Conservation (phyloP, 768 basidiomycete species). For the Boletus edulis region DNA sequence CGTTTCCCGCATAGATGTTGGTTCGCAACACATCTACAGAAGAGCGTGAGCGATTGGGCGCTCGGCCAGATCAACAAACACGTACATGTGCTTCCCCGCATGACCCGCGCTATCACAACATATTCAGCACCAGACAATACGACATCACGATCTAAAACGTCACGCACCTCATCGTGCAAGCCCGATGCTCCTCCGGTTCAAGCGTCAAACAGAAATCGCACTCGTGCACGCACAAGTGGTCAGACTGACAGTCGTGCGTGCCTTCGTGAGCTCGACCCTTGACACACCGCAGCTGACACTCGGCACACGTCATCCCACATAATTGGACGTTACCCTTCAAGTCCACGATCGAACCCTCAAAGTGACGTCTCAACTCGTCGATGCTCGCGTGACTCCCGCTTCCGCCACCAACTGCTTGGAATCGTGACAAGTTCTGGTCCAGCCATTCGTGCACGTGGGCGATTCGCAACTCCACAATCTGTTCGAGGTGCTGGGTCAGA, state of each 20-base stretch:
- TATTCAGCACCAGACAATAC: background rate
- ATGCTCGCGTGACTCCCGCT: conserved; percentile 38
- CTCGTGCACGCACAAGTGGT: conserved; percentile 42
- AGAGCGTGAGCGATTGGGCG: background rate
- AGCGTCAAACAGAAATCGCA: conserved; percentile 40
- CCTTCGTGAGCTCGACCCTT: conserved; percentile 44
- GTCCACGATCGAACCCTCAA: conserved; percentile 43
- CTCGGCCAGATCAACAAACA: background rate
- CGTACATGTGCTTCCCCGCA: conserved; percentile 52
- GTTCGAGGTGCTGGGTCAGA: conserved; percentile 39
- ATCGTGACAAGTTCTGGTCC: conserved; percentile 44
- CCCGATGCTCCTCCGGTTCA: conserved; percentile 29
- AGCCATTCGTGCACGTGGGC: conserved; percentile 53
- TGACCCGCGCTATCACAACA: conserved; percentile 52
- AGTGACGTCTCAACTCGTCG: conserved; percentile 41
- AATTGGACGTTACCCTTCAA: conserved; percentile 45
- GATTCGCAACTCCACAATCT: conserved; percentile 41
- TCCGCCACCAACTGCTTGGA: conserved; percentile 28
- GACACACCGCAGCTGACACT: conserved; percentile 51
- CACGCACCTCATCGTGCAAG: conserved; percentile 49
- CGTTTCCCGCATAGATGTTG: conserved; percentile 54
- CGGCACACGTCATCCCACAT: conserved; percentile 46
- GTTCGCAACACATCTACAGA: conserved; percentile 48
- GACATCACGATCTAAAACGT: background rate
- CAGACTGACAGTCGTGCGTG: conserved; percentile 49